Percentiles rank a stretch among this genome's conserved stretches.
phyloP scores from a whole-genome alignment of 805 yeast species.

The Kazachstania psychrophila region DNA sequence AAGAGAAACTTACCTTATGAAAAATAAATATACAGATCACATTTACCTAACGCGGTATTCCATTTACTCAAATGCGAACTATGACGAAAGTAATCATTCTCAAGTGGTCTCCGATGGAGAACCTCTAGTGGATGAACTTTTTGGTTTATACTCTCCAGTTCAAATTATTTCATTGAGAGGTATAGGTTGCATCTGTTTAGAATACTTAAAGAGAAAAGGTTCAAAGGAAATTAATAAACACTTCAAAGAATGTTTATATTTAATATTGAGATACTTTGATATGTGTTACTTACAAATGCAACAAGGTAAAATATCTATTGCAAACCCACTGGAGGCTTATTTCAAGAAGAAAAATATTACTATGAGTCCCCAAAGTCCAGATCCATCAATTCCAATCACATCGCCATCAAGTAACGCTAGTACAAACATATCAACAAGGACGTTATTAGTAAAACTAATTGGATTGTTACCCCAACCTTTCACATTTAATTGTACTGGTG shows the following conservation, averaged over 20 bases:
- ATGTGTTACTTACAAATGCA: slow-evolving; percentile 18
- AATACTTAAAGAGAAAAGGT: slow-evolving; percentile 4
- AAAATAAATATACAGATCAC: slow-evolving; percentile 20
- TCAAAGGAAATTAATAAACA: slow-evolving; percentile 34
- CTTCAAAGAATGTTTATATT: slow-evolving; percentile 28
- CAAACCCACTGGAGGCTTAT: slow-evolving; percentile 21
- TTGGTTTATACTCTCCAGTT: slow-evolving; percentile 26
- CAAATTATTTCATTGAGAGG: slow-evolving; percentile 25
- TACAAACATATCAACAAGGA: slow-evolving; percentile 3
- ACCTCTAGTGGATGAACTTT: slow-evolving; percentile 24
- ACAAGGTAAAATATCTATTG: slow-evolving; percentile 16
- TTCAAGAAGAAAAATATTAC: slow-evolving; percentile 17
- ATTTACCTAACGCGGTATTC: slow-evolving; percentile 20
- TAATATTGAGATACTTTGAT: slow-evolving; percentile 25
- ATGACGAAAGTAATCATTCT: neutral
- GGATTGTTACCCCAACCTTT: slow-evolving; percentile 22
- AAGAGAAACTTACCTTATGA: slow-evolving; percentile 23
- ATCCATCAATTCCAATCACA: neutral
- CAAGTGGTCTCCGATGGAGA: slow-evolving; percentile 1
- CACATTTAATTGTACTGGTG: slow-evolving; percentile 13
- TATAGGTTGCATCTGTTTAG: slow-evolving; percentile 21
- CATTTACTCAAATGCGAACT: slow-evolving; percentile 10
- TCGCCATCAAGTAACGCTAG: slow-evolving; percentile 1
- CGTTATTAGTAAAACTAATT: slow-evolving; percentile 10
- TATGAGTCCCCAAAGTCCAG: slow-evolving; percentile 10